Conservation (phyloP, 371 early-diverging fungal genomes). For the Mycotypha africana region DNA sequence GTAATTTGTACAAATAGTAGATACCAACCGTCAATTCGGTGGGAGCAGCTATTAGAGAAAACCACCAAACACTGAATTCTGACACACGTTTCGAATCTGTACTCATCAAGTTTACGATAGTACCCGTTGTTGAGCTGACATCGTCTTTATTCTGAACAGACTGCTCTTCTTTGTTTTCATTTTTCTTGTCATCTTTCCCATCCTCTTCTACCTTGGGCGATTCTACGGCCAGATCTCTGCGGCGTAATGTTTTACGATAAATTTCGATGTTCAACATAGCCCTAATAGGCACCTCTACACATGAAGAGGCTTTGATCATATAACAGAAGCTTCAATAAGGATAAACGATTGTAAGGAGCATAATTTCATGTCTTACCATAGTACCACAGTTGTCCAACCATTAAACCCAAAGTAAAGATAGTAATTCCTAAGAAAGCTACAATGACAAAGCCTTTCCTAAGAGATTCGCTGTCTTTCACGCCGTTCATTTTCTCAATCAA, state of each 20-base stretch:
- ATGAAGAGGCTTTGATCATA: conserved; percentile 15
- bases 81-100: conserved; percentile 73
- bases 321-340: too few species aligned
- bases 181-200: conserved; percentile 15
- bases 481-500: conserved; percentile 27
- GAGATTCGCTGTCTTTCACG: conserved; percentile 3
- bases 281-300: conserved; percentile 41
- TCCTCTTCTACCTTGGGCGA: conserved; percentile 23
- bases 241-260: conserved; percentile 53
- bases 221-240: conserved; percentile 12
- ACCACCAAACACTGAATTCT: conserved; percentile 45
- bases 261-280: conserved; percentile 51
- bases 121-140: conserved; percentile 51
- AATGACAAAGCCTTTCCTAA: conserved; percentile 30
- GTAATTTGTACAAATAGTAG: conserved; percentile 53
- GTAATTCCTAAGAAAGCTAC: conserved; percentile 37
- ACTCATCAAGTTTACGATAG: conserved; percentile 83
- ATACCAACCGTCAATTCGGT: conserved; percentile 56
- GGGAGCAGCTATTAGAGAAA: conserved; percentile 47
- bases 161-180: conserved; percentile 1
- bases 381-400: conserved; percentile 47
- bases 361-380: conserved; percentile 21
- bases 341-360: neutral
- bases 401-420: conserved; percentile 31
- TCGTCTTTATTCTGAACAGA: conserved; percentile 7